Percentiles rank a stretch among this genome's conserved stretches.
These are phyloP conservation scores for Quercus berberidifolia DNA, from an alignment of 306 rosid species.

Conservation along the genomic window DNA sequence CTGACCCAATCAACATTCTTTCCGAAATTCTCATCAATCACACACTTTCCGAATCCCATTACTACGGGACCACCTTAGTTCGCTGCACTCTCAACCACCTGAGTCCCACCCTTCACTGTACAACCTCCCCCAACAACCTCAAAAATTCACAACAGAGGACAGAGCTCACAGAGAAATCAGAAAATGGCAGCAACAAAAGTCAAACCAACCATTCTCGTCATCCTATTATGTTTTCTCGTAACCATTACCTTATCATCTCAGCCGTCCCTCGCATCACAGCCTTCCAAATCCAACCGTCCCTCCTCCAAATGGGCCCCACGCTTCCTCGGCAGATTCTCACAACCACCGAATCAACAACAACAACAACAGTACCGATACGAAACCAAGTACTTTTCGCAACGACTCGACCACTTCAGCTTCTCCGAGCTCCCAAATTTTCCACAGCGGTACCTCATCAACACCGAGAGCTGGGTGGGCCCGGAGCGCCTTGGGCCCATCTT, in stretches of 20 bases:
- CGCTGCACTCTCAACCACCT: not conserved
- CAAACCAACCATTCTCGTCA: not conserved
- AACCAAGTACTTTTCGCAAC: constrained; percentile 59
- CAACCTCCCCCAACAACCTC: not conserved
- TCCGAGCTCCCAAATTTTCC: constrained; percentile 42
- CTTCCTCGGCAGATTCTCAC: constrained; percentile 42
- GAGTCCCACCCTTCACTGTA: not conserved
- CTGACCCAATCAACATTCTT: not conserved
- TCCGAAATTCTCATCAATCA: not conserved
- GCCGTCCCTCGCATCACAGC: constrained; percentile 23
- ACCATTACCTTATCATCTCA: constrained; percentile 7
- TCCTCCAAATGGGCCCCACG: constrained; percentile 34
- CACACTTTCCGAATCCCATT: not conserved
- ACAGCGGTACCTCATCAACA: constrained; percentile 80
- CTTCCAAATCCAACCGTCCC: not conserved
- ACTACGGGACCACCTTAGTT: not conserved
- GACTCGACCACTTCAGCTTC: constrained; percentile 85
- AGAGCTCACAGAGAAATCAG: not conserved
- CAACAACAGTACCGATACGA: constrained; percentile 38
- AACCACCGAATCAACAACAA: not conserved
- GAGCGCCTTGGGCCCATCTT: constrained; percentile 62
- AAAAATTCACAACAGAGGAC: not conserved
- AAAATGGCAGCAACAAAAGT: constrained; percentile 26
- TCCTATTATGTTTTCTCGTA: not conserved
- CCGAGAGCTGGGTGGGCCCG: constrained; percentile 62